Base-by-base conservation (phyloP, 2,329 filamentous ascomycete genomes). In the Shiraia bambusicola region DNA sequence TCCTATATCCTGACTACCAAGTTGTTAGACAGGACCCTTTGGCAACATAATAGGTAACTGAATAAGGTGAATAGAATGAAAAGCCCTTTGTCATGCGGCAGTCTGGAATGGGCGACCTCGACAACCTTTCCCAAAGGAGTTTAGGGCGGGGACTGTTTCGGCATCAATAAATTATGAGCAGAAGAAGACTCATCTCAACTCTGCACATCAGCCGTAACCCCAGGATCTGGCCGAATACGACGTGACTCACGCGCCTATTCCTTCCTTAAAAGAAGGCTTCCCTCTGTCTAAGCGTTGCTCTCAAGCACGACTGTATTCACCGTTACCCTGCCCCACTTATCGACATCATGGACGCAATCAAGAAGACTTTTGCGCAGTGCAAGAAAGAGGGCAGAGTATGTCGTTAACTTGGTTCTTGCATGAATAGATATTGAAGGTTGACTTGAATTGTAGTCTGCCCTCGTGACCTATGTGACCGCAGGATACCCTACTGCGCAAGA, bases 381-480 rank as follows among this genome's bases (percentile, higher is more conserved):
- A 76, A 75, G 68, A 70, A 71, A 58, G 74, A 76, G 65, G 65
- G 67, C 56, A 70, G 74, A 47, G 69, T 71, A 63, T 35, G 59
- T 41, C 22, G 12, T 15, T 13, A 10, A n/a, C 7, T 10, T 15
- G 7, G 15, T 28, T 28, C 19, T 22, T 22, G 19, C 4, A 28
- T 19, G 26, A 12, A 15, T 6, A 17, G 32, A 11, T 6, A 40
- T 25, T 16, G 6, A 17, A 33, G 28, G 9, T 43, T 62, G 24
- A 61, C 22, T 37, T 29, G 5, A 24, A 25, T 13, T 62, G 52
- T 68, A 93, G 80, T 76, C 88, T 54, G 92, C 93, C 36, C 79
- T 98, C 49, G 88, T 98, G 52, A 91, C 91, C 19, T 98, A 98
- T 77, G 89, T 96, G 65, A 98, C 93, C 17, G 91, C 92, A 44